Evolutionary conservation across 2,329 filamentous ascomycete genomes (phyloP), one percentile per base, ranked within the genome.

Genomic region (Chaetomiaceae sp.): DNA sequence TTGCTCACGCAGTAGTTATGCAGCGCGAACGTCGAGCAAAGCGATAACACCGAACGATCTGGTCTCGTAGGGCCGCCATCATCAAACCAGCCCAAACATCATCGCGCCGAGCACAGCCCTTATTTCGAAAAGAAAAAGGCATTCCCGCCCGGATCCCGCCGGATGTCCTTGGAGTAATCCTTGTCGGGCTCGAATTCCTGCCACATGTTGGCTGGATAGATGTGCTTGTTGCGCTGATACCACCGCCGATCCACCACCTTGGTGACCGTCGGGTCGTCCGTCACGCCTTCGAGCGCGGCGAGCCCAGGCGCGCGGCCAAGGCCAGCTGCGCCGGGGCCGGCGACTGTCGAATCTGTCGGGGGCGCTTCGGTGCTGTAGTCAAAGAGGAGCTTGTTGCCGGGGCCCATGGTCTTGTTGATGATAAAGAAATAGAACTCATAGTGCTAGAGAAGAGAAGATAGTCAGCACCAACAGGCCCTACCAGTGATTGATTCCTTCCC

Each of bases 191-290:
- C 91, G 66, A 95, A 99, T 56, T 95, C 87, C 61, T 91, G 89
- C 93, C 93, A 99, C 41, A 92, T 80, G 65, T 89, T 97, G 17
- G 92, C 92, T 0, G 93, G 93, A 66, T 92, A 99, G 51, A 99
- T 97, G 68, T 99, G 93, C 70, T 97, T 99, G 67, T 97, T 96
- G 63, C 85, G 82, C 73, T 96, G 90, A 67, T 96, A 99, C 93
- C 93, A 99, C 54, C 93, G 77, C 54, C 93, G 80, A 71, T 99
- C 92, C 4, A 99, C 92, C 3, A 99, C 91, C 66, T 96, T 97
- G 3, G 92, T 97, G 55, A 87, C 70, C 3, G 79, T 79, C 1
- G 91, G 83, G 60, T 97, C 91, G 55, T 93, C 87, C 35, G 76
- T 69, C 21, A 77, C 83, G 13, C 92, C 92, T 70, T 96, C 92